Evolutionary conservation across 805 yeast species (phyloP), one percentile per base, ranked within the genome.

Genomic region (Teunomyces panamensis): DNA sequence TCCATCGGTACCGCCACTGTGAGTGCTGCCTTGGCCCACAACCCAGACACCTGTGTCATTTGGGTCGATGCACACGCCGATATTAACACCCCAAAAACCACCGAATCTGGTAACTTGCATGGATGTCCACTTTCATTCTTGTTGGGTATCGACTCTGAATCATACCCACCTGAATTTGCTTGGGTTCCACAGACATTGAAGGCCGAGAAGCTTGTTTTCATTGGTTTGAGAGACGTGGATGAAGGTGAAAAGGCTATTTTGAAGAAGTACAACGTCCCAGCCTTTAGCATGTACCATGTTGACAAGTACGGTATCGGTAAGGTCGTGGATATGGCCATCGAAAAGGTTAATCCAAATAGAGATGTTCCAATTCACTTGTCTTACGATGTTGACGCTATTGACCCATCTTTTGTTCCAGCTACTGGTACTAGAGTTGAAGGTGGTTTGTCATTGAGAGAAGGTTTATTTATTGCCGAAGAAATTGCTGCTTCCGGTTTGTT

Each of bases 51-150:
- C 26, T 90, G 96, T 59, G 75, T 92, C 34, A 64, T 92, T 52
- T 92, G 99, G 99, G 85, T 92, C 57, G 99, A 92, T 69, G 99
- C 99, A 0, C 99, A 92, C 66, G 97, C 98, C 14, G 99, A 92
- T 66, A 85, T 94, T 64, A 94, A 94, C 74, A 86, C 97, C 1
- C 88, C 96, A 9, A 74, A 75, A 30, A 81, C 89, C 7, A 84
- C 97, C 1, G 85, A 79, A 27, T 82, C 92, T 6, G 98, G 98
- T 36, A 94, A 92, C 67, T 75, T 92, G 57, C 99, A 92, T 66
- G 99, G 99, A 5, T 91, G 97, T 65, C 99, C 99, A 1, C 89
- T 92, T 30, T 81, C 96, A 2, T 94, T 94, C 63, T 73, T 92
- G 48, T 74, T 90, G 80, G 97, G 97, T 2, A 72, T 91, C 46